A percentile compares a stretch with the other conserved stretches of the same genome.
phyloP scores from a whole-genome alignment of 2,329 filamentous ascomycete genomes.

The Colletotrichum sp. region DNA sequence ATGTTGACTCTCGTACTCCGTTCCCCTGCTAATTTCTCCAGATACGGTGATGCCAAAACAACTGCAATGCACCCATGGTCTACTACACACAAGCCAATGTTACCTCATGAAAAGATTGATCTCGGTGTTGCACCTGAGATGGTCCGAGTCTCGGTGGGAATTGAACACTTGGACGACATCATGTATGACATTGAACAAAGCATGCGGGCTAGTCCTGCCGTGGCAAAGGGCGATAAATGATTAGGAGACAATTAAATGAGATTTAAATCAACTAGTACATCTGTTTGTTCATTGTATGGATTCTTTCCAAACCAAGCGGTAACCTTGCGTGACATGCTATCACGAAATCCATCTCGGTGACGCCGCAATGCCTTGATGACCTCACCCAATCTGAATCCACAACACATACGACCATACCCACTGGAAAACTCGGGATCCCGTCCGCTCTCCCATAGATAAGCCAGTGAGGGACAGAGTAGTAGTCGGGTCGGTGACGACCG shows the following conservation, averaged over 20 bases:
- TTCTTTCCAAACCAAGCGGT: background rate
- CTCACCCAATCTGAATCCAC: rapidly evolving
- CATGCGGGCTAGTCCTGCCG: background rate
- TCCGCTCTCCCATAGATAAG: background rate
- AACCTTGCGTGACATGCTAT: background rate
- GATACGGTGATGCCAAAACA: background rate
- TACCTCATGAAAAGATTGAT: constrained; percentile 61
- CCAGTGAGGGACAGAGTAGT: background rate
- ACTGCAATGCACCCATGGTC: background rate
- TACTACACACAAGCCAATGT: background rate
- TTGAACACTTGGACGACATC: background rate
- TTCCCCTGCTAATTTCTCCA: background rate
- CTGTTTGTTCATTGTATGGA: background rate
- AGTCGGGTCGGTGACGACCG: background rate
- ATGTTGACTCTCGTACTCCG: background rate
- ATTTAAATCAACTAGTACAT: background rate
- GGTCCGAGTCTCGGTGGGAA: background rate
- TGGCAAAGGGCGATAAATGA: background rate
- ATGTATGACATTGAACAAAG: background rate
- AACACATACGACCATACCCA: background rate
- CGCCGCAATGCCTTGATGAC: background rate
- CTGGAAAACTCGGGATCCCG: background rate
- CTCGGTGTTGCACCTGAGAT: background rate
- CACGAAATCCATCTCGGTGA: background rate
- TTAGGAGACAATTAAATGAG: background rate